Percentiles rank a stretch among this genome's conserved stretches.
phyloP scores from a whole-genome alignment of 192 early-diverging fungal species.

The Gorgonomyces haynaldii region DNA sequence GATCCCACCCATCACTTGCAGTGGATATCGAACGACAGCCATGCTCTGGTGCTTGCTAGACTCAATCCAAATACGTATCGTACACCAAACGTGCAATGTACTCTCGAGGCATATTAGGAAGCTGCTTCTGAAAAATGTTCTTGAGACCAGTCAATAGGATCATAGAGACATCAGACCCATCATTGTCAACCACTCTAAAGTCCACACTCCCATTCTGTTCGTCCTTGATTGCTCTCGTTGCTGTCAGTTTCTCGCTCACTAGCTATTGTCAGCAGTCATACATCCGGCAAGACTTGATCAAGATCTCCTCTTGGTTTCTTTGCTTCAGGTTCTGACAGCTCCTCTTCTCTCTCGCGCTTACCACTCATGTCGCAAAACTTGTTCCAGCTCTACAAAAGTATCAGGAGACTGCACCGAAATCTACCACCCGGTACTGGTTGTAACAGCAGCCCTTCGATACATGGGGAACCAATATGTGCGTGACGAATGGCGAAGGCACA shows the following conservation, averaged over 20 bases:
- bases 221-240: constrained; percentile 18
- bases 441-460: neutral
- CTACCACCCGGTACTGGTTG: constrained; percentile 1
- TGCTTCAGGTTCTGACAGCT: constrained; percentile 1
- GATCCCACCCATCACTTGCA: constrained; percentile 86
- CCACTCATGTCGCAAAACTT: neutral
- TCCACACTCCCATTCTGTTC: constrained; percentile 26
- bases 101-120: constrained; percentile 98
- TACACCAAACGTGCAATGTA: constrained; percentile 96
- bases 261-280: neutral
- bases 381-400: constrained; percentile 3
- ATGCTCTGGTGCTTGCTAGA: constrained; percentile 74
- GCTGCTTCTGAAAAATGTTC: constrained; percentile 90
- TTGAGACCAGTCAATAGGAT: constrained; percentile 85
- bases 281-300: neutral
- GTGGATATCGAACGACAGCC: constrained; percentile 55
- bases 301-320: neutral
- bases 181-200: constrained; percentile 68
- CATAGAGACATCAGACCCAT: constrained; percentile 67
- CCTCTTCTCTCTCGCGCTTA: neutral
- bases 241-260: neutral
- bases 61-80: constrained; percentile 47
- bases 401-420: constrained; percentile 5
- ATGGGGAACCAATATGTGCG: constrained; percentile 5
- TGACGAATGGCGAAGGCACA: constrained; percentile 1